These are phyloP conservation scores for Trametes punicea DNA, from an alignment of 768 basidiomycete genomes.

Conservation along the genomic window DNA sequence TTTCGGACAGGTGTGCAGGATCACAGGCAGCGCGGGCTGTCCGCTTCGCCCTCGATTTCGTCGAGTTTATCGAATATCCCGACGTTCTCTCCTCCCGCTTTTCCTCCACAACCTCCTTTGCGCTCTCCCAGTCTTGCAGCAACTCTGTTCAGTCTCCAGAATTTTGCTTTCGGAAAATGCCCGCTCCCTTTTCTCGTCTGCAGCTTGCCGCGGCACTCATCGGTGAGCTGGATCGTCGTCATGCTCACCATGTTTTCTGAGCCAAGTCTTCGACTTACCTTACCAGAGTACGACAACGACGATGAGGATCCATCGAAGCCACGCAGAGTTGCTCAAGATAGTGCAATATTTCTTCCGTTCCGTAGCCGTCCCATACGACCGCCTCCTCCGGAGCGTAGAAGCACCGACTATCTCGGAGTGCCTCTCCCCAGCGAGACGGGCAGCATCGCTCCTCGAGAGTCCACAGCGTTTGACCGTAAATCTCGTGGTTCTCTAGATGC, in stretches of 20 bases:
- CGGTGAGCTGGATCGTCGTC: slow-evolving; percentile 41
- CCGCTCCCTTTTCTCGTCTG: slow-evolving; percentile 68
- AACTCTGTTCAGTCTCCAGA: neutral
- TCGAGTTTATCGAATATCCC: neutral
- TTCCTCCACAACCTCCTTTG: neutral
- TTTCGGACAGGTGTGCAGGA: slow-evolving; percentile 7
- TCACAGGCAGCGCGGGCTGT: slow-evolving; percentile 4
- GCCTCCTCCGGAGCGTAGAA: slow-evolving; percentile 43
- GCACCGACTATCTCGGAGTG: slow-evolving; percentile 64
- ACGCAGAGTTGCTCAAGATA: slow-evolving; percentile 69
- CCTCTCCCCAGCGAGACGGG: slow-evolving; percentile 60
- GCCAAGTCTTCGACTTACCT: neutral
- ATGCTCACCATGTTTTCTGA: slow-evolving; percentile 2
- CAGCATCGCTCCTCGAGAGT: slow-evolving; percentile 37
- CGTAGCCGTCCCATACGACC: slow-evolving; percentile 49
- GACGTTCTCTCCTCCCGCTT: neutral
- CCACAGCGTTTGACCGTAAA: slow-evolving; percentile 20
- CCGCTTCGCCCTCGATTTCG: slow-evolving; percentile 6
- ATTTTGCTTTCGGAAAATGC: neutral
- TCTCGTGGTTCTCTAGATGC: slow-evolving; percentile 59
- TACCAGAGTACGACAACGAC: slow-evolving; percentile 87
- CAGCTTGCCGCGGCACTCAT: slow-evolving; percentile 85
- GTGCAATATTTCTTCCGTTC: slow-evolving; percentile 82
- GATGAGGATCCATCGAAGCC: slow-evolving; percentile 59
- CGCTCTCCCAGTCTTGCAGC: neutral